Conservation (phyloP, 2,329 filamentous ascomycete species). For the Didymella arachidicola region DNA sequence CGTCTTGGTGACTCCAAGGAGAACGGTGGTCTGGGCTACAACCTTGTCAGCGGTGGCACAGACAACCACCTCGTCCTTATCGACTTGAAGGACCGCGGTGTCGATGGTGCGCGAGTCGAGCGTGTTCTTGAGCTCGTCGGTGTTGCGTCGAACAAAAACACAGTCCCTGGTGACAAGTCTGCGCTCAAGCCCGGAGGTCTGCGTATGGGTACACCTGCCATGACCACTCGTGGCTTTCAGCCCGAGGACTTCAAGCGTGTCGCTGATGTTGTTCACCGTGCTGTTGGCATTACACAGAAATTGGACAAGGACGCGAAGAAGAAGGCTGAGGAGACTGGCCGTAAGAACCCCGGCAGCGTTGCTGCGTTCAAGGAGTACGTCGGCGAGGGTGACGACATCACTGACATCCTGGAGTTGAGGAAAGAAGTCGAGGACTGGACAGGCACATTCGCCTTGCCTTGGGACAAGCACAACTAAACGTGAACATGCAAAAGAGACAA, state of each 20-base stretch:
- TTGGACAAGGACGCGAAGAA: constrained; percentile 52
- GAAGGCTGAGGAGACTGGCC: constrained; percentile 46
- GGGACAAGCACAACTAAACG: constrained; percentile 45
- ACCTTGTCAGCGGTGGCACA: constrained; percentile 92
- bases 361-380: constrained; percentile 53
- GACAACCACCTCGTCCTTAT: constrained; percentile 98
- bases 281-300: constrained; percentile 53
- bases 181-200: constrained; percentile 93
- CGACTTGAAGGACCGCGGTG: constrained; percentile 83
- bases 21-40: constrained; percentile 79
- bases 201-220: constrained; percentile 95
- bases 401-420: constrained; percentile 52
- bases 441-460: constrained; percentile 52
- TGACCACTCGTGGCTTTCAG: constrained; percentile 95
- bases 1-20: constrained; percentile 74
- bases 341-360: constrained; percentile 52
- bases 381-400: constrained; percentile 52
- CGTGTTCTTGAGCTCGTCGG: constrained; percentile 96
- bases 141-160: constrained; percentile 99
- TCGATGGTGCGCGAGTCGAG: constrained; percentile 96
- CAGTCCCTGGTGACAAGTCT: constrained; percentile 95
- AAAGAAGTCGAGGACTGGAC: constrained; percentile 55
- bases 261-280: constrained; percentile 53
- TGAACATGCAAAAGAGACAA: not conserved
- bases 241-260: constrained; percentile 85